phyloP scores from a whole-genome alignment of 495 filamentous ascomycete genomes.

The Delitschia confertaspora region DNA sequence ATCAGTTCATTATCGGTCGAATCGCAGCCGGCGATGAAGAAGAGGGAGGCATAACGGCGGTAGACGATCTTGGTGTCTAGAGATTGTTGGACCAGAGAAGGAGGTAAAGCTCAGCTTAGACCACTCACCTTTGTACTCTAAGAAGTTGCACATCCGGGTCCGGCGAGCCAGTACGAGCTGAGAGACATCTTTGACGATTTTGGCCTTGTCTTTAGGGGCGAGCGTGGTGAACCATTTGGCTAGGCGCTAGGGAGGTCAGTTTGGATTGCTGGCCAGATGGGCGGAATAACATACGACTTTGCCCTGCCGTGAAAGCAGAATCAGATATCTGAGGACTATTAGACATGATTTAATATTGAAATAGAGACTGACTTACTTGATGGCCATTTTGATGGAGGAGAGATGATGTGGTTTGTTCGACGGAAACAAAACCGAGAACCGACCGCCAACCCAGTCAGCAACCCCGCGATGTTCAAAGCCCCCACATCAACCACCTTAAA shows the following conservation, averaged over 20 bases:
- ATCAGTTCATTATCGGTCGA: conserved; percentile 96
- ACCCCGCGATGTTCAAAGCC: too few species aligned
- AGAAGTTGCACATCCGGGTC: conserved; percentile 99
- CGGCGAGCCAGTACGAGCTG: conserved; percentile 91
- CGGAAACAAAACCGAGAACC: neutral
- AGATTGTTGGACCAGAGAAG: conserved; percentile 12
- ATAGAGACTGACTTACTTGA: conserved; percentile 43
- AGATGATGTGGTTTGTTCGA: neutral
- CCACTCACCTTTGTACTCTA: conserved; percentile 86
- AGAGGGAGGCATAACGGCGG: conserved; percentile 95
- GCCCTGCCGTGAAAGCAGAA: conserved; percentile 92
- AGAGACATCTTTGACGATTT: conserved; percentile 99
- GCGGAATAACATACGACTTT: conserved; percentile 77
- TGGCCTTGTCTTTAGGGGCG: conserved; percentile 96
- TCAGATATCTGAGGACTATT: conserved; percentile 65
- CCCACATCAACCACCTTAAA: too few species aligned
- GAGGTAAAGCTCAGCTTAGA: too few species aligned
- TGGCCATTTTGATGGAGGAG: conserved; percentile 42
- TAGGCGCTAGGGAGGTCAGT: conserved; percentile 58
- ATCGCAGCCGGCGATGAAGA: conserved; percentile 96
- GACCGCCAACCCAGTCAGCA: neutral
- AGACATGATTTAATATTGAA: conserved; percentile 1
- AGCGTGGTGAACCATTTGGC: conserved; percentile 99
- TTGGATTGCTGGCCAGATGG: conserved; percentile 37
- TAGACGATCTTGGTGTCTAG: conserved; percentile 96